These are phyloP conservation scores for Aspergillus bertholletiae DNA, from an alignment of 495 filamentous ascomycete species.

Conservation along the genomic window DNA sequence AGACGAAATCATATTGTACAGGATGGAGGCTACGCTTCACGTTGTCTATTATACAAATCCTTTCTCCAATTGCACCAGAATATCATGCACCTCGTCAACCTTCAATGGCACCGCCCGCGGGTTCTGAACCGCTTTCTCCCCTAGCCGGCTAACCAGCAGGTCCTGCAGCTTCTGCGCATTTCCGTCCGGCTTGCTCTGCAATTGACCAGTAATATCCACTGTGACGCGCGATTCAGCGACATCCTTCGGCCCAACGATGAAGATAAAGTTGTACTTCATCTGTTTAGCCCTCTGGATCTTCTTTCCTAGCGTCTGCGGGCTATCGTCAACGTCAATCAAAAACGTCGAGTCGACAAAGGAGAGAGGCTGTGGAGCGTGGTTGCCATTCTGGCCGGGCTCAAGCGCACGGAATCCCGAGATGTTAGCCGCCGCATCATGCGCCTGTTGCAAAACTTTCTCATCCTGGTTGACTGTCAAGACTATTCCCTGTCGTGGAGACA, in stretches of 20 bases:
- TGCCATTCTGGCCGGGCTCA: constrained; percentile 14
- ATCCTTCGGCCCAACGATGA: constrained; percentile 65
- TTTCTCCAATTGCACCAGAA: constrained; percentile 40
- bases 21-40: too few relatives aligned
- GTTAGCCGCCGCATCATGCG: constrained; percentile 40
- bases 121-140: constrained; percentile 30
- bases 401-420: constrained; percentile 35
- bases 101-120: constrained; percentile 36
- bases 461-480: constrained; percentile 73
- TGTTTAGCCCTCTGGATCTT: constrained; percentile 71
- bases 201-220: constrained; percentile 44
- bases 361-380: constrained; percentile 25
- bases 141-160: constrained; percentile 27
- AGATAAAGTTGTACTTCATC: constrained; percentile 71
- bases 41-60: constrained; percentile 35
- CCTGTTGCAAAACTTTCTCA: constrained; percentile 54
- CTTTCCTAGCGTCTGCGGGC: constrained; percentile 54
- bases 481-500: constrained; percentile 77
- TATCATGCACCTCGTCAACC: constrained; percentile 34
- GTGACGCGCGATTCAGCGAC: constrained; percentile 40
- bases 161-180: constrained; percentile 25
- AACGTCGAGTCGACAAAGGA: constrained; percentile 49
- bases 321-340: constrained; percentile 69
- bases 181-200: constrained; percentile 37
- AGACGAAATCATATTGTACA: too few relatives aligned